Evolutionary conservation across 2,329 filamentous ascomycete genomes (phyloP).

Genomic region (Gnomoniopsis smithogilvyi): DNA sequence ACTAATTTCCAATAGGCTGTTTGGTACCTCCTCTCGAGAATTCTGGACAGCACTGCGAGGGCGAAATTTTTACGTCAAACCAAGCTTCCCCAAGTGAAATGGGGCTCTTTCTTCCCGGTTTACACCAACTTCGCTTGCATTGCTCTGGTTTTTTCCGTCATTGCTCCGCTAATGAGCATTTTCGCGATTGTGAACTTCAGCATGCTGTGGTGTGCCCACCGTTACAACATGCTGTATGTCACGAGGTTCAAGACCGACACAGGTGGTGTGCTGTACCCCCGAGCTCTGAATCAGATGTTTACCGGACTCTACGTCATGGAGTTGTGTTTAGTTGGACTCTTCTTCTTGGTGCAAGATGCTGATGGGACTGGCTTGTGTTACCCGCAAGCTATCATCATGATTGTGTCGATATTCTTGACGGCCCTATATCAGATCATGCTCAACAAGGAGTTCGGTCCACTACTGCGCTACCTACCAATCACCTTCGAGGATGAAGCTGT

Average conservation of each 20-base stretch:
- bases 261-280: constrained; percentile 85
- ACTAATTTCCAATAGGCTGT: constrained; percentile 30
- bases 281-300: constrained; percentile 93
- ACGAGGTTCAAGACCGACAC: constrained; percentile 87
- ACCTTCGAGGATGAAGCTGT: constrained; percentile 95
- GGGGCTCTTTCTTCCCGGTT: constrained; percentile 92
- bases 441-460: constrained; percentile 78
- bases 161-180: constrained; percentile 84
- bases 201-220: constrained; percentile 89
- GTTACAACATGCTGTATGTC: constrained; percentile 97
- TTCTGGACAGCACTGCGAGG: constrained; percentile 77
- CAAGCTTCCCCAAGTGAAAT: constrained; percentile 70
- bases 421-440: constrained; percentile 74
- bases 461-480: constrained; percentile 87
- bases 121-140: constrained; percentile 98
- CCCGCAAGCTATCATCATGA: constrained; percentile 81
- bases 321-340: constrained; percentile 81
- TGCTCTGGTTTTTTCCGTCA: constrained; percentile 80
- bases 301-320: constrained; percentile 95
- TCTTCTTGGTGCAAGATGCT: constrained; percentile 70
- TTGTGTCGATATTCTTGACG: constrained; percentile 69
- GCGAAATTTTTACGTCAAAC: constrained; percentile 87
- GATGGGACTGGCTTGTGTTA: constrained; percentile 56
- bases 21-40: constrained; percentile 78
- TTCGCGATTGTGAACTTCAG: constrained; percentile 93